Evolutionary conservation across 208 protist genomes (phyloP).

Genomic region (Wallacemonas sp.): DNA sequence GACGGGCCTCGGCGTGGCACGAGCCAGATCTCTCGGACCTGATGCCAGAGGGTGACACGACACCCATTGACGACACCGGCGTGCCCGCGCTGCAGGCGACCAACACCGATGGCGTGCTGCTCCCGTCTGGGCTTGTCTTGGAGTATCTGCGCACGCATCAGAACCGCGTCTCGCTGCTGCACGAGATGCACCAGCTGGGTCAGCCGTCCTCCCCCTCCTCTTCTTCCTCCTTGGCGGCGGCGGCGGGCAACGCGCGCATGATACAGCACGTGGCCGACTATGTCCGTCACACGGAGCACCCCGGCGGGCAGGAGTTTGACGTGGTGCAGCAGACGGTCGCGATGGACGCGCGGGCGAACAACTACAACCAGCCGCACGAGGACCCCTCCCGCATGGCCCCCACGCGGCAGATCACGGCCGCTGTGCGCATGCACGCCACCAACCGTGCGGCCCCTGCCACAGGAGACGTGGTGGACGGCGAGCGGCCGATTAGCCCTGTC

Average conservation of each 20-base stretch:
- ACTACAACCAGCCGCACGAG: conserved; percentile 79
- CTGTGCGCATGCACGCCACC: conserved; percentile 53
- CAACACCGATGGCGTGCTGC: conserved; percentile 42
- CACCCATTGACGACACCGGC: conserved; percentile 58
- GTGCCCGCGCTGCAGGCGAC: conserved; percentile 65
- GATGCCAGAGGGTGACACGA: conserved; percentile 44
- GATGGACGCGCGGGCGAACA: conserved; percentile 79
- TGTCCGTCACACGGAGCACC: conserved; percentile 26
- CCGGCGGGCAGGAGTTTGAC: conserved; percentile 17
- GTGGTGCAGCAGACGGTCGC: conserved; percentile 61
- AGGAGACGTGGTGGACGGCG: conserved; percentile 49
- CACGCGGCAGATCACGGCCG: conserved; percentile 48
- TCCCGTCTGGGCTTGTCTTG: conserved; percentile 82
- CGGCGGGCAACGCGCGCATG: conserved; percentile 35
- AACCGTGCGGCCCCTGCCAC: neutral
- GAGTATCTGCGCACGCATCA: conserved; percentile 87
- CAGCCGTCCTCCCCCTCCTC: no score
- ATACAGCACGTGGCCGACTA: conserved; percentile 41
- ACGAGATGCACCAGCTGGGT: conserved; percentile 78
- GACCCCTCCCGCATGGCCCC: conserved; percentile 31
- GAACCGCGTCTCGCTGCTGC: conserved; percentile 65
- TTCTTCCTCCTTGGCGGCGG: neutral
- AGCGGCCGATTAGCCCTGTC: conserved; percentile 46
- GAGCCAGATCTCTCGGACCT: conserved; percentile 63
- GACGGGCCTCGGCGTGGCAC: conserved; percentile 50